These are phyloP conservation scores for Aspergillus japonicus DNA, from an alignment of 2,329 filamentous ascomycete species.

Conservation along the genomic window DNA sequence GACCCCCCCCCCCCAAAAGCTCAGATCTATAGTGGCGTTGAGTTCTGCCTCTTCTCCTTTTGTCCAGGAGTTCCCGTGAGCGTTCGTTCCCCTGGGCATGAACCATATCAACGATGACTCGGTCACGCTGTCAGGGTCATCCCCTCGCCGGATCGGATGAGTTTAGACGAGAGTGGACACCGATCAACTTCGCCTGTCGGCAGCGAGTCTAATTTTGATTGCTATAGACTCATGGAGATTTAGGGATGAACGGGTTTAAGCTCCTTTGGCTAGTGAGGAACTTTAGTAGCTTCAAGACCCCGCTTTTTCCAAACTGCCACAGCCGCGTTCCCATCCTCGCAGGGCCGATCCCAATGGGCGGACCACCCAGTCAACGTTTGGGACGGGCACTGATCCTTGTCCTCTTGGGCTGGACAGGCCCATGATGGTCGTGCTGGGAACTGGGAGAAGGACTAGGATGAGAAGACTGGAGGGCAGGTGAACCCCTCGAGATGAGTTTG, in stretches of 20 bases:
- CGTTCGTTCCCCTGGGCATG: neutral
- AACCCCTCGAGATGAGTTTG: neutral
- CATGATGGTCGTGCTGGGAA: constrained; percentile 2
- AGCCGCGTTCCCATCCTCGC: neutral
- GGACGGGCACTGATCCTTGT: constrained; percentile 2
- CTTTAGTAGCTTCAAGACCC: neutral
- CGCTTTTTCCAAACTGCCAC: neutral
- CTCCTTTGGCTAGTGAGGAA: neutral
- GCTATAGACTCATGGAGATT: neutral
- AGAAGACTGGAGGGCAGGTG: neutral
- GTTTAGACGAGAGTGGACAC: neutral
- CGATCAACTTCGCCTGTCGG: neutral
- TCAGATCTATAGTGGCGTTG: neutral
- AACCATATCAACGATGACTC: neutral
- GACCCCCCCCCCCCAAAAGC: neutral
- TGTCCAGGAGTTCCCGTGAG: neutral
- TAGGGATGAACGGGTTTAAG: neutral
- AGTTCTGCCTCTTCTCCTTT: neutral
- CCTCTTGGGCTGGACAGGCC: neutral
- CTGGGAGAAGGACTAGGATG: neutral
- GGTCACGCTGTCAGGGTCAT: neutral
- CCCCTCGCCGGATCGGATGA: neutral
- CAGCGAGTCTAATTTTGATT: neutral
- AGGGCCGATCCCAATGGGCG: constrained; percentile 1
- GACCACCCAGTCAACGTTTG: constrained; percentile 1